Conservation (phyloP, 164 flowering plant genomes). For the Tinospora cordifolia region DNA sequence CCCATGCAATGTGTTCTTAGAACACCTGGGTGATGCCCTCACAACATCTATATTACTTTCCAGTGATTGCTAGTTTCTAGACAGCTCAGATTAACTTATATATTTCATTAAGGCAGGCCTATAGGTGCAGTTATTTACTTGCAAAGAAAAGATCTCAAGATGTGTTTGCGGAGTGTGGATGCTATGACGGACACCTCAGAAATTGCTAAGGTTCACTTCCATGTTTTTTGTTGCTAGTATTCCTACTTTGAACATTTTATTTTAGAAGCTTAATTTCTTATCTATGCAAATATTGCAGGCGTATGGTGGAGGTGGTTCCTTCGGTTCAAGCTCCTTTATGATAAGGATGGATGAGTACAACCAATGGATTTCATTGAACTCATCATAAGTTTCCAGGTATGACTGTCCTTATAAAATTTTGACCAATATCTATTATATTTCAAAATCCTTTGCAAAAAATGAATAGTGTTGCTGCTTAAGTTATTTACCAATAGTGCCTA, state of each 20-base stretch:
- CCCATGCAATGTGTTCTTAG: too few species aligned
- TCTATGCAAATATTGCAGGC: constrained; percentile 43
- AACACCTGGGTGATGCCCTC: too few species aligned
- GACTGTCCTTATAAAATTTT: not conserved
- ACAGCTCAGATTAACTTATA: not conserved
- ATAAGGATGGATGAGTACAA: constrained; percentile 94
- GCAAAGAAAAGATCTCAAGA: constrained; percentile 74
- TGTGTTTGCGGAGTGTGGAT: constrained; percentile 80
- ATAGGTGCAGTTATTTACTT: constrained; percentile 87
- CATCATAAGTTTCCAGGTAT: constrained; percentile 9
- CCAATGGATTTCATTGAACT: constrained; percentile 42
- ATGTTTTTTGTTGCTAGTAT: not conserved
- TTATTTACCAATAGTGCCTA: not conserved
- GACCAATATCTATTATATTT: not conserved
- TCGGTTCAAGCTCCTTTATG: constrained; percentile 78
- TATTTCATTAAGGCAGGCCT: constrained; percentile 51
- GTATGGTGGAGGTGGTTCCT: constrained; percentile 86
- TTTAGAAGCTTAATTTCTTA: constrained; percentile 5
- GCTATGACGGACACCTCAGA: constrained; percentile 71
- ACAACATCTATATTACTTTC: not conserved
- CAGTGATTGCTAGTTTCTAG: not conserved
- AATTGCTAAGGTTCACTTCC: constrained; percentile 66
- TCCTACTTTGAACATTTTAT: not conserved
- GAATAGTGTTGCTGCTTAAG: not conserved
- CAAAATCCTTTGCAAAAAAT: not conserved